Percentiles rank a stretch among this genome's conserved stretches.
phyloP scores from a whole-genome alignment of 495 filamentous ascomycete genomes.

The Annulohypoxylon moriforme region DNA sequence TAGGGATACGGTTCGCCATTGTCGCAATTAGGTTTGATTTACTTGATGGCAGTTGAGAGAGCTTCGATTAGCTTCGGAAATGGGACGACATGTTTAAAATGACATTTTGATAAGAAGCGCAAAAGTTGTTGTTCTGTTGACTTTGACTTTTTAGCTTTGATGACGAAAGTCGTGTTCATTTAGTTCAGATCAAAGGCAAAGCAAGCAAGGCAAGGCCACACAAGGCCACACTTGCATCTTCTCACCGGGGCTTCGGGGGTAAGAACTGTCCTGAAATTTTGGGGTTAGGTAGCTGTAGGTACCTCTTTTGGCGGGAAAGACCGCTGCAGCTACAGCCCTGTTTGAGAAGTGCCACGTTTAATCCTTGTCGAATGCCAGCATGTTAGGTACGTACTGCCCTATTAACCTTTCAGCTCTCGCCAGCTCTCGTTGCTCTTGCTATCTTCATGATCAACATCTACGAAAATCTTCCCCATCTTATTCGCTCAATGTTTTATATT shows the following conservation, averaged over 20 bases:
- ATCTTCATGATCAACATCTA: not conserved
- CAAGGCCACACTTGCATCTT: conserved; percentile 36
- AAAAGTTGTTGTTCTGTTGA: not conserved
- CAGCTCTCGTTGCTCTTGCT: not conserved
- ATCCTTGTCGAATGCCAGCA: conserved; percentile 15
- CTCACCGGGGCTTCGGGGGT: conserved; percentile 13
- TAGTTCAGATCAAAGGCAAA: conserved; percentile 20
- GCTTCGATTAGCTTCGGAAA: conserved; percentile 16
- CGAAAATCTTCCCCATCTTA: not conserved
- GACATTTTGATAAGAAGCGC: conserved; percentile 14
- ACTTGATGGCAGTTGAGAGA: not conserved
- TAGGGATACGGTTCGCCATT: conserved; percentile 47
- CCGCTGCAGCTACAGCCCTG: conserved; percentile 32
- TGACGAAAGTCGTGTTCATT: conserved; percentile 26
- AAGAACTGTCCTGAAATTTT: conserved; percentile 13
- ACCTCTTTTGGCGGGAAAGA: conserved; percentile 3
- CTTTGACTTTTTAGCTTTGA: conserved; percentile 14
- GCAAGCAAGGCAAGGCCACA: conserved; percentile 29
- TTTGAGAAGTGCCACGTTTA: conserved; percentile 10
- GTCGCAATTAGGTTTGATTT: conserved; percentile 27
- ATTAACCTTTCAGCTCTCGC: not conserved
- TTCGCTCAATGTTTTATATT: not conserved
- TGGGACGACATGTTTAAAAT: conserved; percentile 25
- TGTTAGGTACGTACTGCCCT: conserved; percentile 1
- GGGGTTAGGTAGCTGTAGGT: conserved; percentile 1